phyloP scores from a whole-genome alignment of 768 basidiomycete genomes.

The Agaricus sinodeliciosus region DNA sequence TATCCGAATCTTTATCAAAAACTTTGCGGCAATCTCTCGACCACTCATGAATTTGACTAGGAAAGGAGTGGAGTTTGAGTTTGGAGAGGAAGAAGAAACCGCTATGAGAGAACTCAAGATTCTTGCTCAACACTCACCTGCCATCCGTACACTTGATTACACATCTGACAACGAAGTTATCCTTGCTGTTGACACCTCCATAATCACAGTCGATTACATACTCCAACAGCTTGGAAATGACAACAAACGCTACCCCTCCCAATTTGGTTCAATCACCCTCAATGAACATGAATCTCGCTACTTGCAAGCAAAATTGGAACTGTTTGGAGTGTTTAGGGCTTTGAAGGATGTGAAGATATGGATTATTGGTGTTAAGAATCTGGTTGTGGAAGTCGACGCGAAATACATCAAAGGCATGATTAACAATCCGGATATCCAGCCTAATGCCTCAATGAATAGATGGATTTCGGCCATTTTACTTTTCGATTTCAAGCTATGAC shows the following conservation, averaged over 20 bases:
- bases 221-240: constrained; percentile 13
- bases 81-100: constrained; percentile 9
- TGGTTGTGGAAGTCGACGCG: constrained; percentile 23
- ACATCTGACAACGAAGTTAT: constrained; percentile 12
- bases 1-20: constrained; percentile 21
- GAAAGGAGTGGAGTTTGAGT: constrained; percentile 23
- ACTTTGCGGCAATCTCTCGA: constrained; percentile 15
- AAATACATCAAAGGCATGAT: constrained; percentile 28
- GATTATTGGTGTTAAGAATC: constrained; percentile 19
- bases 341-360: constrained; percentile 16
- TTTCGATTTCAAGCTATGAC: too few species aligned
- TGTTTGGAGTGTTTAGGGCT: constrained; percentile 23
- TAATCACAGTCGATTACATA: constrained; percentile 14
- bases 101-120: constrained; percentile 8
- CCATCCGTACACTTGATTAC: constrained; percentile 15
- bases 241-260: constrained; percentile 11
- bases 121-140: constrained; percentile 1
- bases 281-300: constrained; percentile 18
- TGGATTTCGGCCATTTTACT: too few species aligned
- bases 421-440: too few species aligned
- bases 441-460: too few species aligned
- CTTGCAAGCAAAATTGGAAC: constrained; percentile 28
- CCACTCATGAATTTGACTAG: constrained; percentile 16
- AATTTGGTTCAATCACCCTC: constrained; percentile 4
- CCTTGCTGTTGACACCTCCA: constrained; percentile 16